Evolutionary conservation across 768 basidiomycete genomes (phyloP).

Genomic region (Tylopilus cervinicoccineus): DNA sequence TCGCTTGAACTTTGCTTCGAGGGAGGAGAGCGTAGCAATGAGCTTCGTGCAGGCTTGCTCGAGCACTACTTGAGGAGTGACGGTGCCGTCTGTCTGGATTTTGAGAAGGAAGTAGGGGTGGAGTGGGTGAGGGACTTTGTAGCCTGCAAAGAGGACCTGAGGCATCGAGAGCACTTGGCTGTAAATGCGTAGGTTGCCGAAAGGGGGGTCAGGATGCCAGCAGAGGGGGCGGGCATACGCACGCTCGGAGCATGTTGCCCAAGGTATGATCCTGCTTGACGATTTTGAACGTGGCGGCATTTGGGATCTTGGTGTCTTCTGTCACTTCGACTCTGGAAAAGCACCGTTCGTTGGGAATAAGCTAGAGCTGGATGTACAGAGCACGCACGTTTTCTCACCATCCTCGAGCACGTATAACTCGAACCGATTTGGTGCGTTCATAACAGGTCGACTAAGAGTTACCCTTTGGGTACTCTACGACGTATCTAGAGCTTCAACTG

Average conservation of each 20-base stretch:
- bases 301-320: conserved; percentile 97
- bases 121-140: conserved; percentile 96
- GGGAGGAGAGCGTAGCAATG: conserved; percentile 61
- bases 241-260: conserved; percentile 96
- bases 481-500: neutral
- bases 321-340: conserved; percentile 75
- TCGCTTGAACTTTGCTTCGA: conserved; percentile 76
- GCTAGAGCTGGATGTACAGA: neutral
- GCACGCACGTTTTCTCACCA: conserved; percentile 87
- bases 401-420: conserved; percentile 91
- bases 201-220: neutral
- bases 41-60: conserved; percentile 82
- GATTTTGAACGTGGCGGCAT: conserved; percentile 92
- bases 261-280: conserved; percentile 97
- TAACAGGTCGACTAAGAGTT: conserved; percentile 25
- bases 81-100: conserved; percentile 88
- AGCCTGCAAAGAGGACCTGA: conserved; percentile 90
- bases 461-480: neutral
- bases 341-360: conserved; percentile 2
- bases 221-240: conserved; percentile 26
- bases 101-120: conserved; percentile 94
- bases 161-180: conserved; percentile 91
- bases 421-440: conserved; percentile 95
- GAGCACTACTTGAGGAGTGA: conserved; percentile 78
- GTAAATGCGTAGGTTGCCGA: conserved; percentile 9